Evolutionary conservation across 306 rosid genomes (phyloP).

Genomic region (Citrullus colocynthis): DNA sequence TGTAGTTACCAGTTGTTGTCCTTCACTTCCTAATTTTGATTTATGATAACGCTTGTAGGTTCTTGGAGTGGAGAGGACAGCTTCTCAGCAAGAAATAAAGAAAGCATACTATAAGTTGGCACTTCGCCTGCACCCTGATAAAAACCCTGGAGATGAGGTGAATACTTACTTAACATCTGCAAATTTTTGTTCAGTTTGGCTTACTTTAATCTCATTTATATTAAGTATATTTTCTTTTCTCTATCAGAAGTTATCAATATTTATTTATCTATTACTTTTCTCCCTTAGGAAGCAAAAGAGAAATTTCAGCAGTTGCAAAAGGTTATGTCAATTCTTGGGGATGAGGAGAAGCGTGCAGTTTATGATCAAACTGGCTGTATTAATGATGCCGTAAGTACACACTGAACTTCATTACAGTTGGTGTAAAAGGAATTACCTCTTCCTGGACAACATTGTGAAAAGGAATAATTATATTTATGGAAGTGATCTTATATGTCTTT

Average conservation of each 20-base stretch:
- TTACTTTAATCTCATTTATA: background rate
- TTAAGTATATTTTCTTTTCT: background rate
- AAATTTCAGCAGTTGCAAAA: conserved; percentile 87
- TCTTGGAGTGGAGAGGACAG: conserved; percentile 74
- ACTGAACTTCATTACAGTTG: background rate
- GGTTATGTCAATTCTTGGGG: conserved; percentile 83
- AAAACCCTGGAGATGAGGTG: conserved; percentile 80
- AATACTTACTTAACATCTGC: background rate
- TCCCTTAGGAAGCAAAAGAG: conserved; percentile 66
- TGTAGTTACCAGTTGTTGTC: background rate
- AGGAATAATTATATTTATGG: background rate
- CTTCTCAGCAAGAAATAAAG: conserved; percentile 82
- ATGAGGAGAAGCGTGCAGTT: conserved; percentile 67
- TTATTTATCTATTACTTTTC: background rate
- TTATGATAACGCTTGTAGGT: conserved; percentile 21
- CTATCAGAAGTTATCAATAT: background rate
- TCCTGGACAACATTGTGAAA: background rate
- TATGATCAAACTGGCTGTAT: conserved; percentile 87
- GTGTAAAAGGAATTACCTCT: background rate
- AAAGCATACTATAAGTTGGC: conserved; percentile 87
- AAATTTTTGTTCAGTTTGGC: background rate
- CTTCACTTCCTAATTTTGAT: background rate
- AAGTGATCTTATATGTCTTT: background rate
- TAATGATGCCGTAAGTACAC: conserved; percentile 66
- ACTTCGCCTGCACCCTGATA: conserved; percentile 87